These are phyloP conservation scores for Talaromyces sp. DNA, from an alignment of 2,329 filamentous ascomycete genomes.

Conservation along the genomic window DNA sequence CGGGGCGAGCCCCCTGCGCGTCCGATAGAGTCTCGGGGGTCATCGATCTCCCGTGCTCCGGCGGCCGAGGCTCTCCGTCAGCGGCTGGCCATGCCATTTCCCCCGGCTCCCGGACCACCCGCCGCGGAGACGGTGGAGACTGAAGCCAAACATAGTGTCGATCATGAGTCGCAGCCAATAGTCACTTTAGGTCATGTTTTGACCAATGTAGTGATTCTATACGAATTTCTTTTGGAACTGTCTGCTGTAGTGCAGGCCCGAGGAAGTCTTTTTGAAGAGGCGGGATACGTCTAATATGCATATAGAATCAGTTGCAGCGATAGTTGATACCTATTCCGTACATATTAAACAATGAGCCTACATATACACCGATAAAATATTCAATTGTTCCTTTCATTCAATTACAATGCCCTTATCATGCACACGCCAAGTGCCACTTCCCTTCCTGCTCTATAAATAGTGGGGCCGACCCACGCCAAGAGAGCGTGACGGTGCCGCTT, in stretches of 20 bases:
- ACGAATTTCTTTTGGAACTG: slow-evolving; percentile 78
- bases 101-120: slow-evolving; percentile 1
- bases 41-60: slow-evolving; percentile 25
- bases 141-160: slow-evolving; percentile 15
- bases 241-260: slow-evolving; percentile 74
- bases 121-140: slow-evolving; percentile 8
- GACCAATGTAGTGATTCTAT: slow-evolving; percentile 77
- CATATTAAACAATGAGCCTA: neutral
- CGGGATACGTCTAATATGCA: slow-evolving; percentile 55
- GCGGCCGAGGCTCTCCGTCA: slow-evolving; percentile 37
- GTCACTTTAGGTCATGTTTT: slow-evolving; percentile 76
- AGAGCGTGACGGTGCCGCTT: slow-evolving; percentile 18
- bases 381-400: too few species aligned
- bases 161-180: slow-evolving; percentile 42
- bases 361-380: too few species aligned
- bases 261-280: slow-evolving; percentile 75
- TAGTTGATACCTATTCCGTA: neutral
- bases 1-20: slow-evolving; percentile 25
- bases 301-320: neutral
- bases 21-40: slow-evolving; percentile 27
- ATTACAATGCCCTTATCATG: too few species aligned
- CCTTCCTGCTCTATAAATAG: neutral
- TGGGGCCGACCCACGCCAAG: slow-evolving; percentile 7
- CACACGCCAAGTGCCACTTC: too few species aligned
- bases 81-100: slow-evolving; percentile 39